Base-by-base conservation (phyloP, 164 flowering plant species). In the Litsea cubeba region DNA sequence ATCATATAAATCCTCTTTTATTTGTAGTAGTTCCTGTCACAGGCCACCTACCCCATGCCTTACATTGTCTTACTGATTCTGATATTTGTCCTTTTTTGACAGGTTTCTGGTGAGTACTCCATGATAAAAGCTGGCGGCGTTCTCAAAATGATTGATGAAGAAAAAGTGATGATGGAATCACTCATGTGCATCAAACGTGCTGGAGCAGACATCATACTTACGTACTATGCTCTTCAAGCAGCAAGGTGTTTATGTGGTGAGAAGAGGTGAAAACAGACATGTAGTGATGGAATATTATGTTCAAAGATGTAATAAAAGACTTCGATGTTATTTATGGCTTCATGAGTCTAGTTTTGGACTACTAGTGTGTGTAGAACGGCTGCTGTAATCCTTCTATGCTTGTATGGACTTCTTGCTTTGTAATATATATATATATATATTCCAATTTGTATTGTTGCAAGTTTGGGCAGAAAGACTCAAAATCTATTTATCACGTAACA, bases 101-200 rank as follows among this genome's bases (percentile, higher is more conserved):
- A 95, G 98, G 99, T 95, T 65, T 93, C 97, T 7, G 98, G 98
- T 60, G 99, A 95, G 79, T 93, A 95, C 82, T 90, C 99, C 0
- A 96, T 91, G 97, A 96, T 96, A 70, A 96, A 96, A 79, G 98
- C 95, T 25, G 97, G 89, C 22, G 97, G 88, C 3, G 97, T 79
- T 74, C 88, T 88, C 20, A 91, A 91, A 77, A 93, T 92, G 98
- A 92, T 95, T 32, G 99, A 95, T 65, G 99, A 92, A 80, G 94
- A 91, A 70, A 87, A 76, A 74, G 98, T 91, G 17, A 95, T 95
- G 99, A 79, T 95, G 95, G 99, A 96, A 76, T 94, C 99, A 7
- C 76, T 91, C 74, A 83, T 92, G 92, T 95, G 98, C 72, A 91
- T 95, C 46, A 82, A 92, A 57, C 88, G 98, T 49, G 98, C 98